Conservation (phyloP, 2,329 filamentous ascomycete genomes). For the Pyricularia pennisetigena region DNA sequence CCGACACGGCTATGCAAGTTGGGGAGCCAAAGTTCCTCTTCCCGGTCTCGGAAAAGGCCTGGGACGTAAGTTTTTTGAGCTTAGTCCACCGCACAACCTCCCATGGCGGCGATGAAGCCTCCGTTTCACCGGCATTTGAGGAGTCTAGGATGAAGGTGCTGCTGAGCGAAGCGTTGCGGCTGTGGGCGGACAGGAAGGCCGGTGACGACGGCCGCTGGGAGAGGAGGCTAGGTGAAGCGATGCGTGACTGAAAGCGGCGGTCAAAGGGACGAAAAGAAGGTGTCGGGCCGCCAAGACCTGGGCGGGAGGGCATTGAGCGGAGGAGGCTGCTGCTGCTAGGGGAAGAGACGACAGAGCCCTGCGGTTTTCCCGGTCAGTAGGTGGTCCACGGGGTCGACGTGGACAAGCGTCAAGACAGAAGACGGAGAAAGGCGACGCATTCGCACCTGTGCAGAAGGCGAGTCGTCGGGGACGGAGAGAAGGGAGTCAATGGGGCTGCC, state of each 20-base stretch:
- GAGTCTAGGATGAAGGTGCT: slow-evolving; percentile 55
- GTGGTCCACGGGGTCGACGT: neutral
- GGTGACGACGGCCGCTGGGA: slow-evolving; percentile 68
- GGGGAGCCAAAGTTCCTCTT: slow-evolving; percentile 87
- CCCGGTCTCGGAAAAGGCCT: slow-evolving; percentile 86
- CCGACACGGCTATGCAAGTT: slow-evolving; percentile 81
- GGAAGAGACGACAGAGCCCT: slow-evolving; percentile 55
- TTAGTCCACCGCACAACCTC: slow-evolving; percentile 96
- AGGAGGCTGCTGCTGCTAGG: slow-evolving; percentile 66
- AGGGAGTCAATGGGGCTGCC: slow-evolving; percentile 62
- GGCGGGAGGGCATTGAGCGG: slow-evolving; percentile 57
- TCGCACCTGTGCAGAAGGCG: slow-evolving; percentile 67
- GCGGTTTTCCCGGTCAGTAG: neutral
- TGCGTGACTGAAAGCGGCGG: slow-evolving; percentile 81
- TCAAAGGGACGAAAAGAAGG: slow-evolving; percentile 90
- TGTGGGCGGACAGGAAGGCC: slow-evolving; percentile 66
- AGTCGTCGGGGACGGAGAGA: slow-evolving; percentile 70
- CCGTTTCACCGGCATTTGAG: slow-evolving; percentile 42
- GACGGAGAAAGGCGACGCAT: neutral
- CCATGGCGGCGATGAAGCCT: slow-evolving; percentile 76
- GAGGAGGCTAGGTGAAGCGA: slow-evolving; percentile 49
- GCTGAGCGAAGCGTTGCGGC: slow-evolving; percentile 68
- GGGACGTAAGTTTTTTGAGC: slow-evolving; percentile 76
- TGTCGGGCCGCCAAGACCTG: slow-evolving; percentile 58
- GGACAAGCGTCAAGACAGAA: neutral